Evolutionary conservation across 805 yeast species (phyloP).

Genomic region (Ogataea ramenticola): DNA sequence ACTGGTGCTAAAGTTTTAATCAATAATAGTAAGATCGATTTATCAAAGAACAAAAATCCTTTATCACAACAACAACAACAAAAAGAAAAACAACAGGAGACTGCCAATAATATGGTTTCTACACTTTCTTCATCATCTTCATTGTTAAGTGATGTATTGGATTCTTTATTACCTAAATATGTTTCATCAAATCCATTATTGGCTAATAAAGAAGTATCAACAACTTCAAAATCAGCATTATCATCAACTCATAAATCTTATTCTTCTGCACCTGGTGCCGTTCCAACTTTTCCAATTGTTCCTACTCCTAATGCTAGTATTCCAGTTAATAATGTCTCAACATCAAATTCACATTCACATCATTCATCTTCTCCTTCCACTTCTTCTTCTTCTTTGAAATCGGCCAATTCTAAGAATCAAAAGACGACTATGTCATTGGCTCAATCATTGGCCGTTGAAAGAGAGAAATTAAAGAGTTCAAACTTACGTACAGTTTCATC

Average conservation of each 20-base stretch:
- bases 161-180: not conserved
- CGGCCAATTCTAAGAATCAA: not conserved
- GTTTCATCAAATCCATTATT: not conserved
- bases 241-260: not conserved
- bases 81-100: not conserved
- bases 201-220: not conserved
- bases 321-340: not conserved
- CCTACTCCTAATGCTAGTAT: not conserved
- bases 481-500: too few species aligned
- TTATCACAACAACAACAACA: not conserved
- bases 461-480: constrained; percentile 33
- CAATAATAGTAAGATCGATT: too few species aligned
- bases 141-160: not conserved
- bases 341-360: not conserved
- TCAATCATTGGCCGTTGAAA: constrained; percentile 48
- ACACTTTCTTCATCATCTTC: not conserved
- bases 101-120: too few species aligned
- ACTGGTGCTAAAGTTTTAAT: too few species aligned
- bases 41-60: too few species aligned
- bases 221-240: not conserved
- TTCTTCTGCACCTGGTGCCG: not conserved
- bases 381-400: too few species aligned
- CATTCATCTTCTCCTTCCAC: too few species aligned
- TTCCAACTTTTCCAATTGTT: not conserved
- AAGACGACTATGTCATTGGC: constrained; percentile 38